Evolutionary conservation across 2,329 filamentous ascomycete species (phyloP).

Genomic region (Sarocladium kiliense): DNA sequence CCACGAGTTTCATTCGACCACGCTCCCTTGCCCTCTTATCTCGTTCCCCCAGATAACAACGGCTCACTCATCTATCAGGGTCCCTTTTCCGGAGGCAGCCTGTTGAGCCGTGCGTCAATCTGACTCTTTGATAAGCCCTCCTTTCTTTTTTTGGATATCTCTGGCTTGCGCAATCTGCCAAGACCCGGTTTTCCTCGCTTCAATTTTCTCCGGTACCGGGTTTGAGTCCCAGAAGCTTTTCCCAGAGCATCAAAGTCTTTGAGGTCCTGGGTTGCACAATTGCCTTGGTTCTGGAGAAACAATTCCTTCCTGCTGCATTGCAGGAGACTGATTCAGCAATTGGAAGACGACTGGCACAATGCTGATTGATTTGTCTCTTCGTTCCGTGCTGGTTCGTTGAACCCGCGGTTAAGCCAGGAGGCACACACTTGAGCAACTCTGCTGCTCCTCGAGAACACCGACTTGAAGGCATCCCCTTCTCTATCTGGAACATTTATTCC

Average conservation of each 20-base stretch:
- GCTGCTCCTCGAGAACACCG: not conserved
- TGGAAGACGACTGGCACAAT: not conserved
- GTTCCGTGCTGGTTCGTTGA: slow-evolving; percentile 1
- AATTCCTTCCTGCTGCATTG: not conserved
- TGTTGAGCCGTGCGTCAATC: not conserved
- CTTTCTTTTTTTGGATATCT: not conserved
- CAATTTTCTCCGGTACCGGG: not conserved
- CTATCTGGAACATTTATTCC: too few species aligned
- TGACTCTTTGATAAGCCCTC: not conserved
- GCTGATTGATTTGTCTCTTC: slow-evolving; percentile 1
- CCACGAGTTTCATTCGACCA: slow-evolving; percentile 3
- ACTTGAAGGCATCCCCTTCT: too few species aligned
- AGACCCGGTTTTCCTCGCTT: not conserved
- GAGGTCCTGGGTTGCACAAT: too few species aligned
- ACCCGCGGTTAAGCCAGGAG: not conserved
- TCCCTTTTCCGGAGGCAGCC: not conserved
- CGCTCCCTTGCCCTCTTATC: not conserved
- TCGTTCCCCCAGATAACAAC: not conserved
- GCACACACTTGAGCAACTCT: not conserved
- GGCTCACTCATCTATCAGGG: not conserved
- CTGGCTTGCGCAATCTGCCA: not conserved
- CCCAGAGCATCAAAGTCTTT: not conserved
- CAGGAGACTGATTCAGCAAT: not conserved
- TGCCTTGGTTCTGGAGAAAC: not conserved
- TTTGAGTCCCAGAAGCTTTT: not conserved